Evolutionary conservation across 1,139 yeast species (phyloP).

Genomic region (Saccharomyces uvarum): DNA sequence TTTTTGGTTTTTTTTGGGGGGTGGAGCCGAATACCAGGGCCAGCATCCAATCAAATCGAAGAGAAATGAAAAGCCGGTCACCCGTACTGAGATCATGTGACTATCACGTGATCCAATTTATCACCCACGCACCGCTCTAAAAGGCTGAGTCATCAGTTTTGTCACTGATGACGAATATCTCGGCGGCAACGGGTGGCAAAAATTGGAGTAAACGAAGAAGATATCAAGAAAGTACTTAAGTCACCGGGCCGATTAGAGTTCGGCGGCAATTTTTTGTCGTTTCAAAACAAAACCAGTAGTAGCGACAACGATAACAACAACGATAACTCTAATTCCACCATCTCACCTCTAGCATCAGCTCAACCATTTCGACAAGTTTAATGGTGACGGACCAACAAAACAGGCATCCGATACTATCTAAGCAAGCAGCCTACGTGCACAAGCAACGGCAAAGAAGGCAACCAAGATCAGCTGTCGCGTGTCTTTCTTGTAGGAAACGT

Average conservation of each 20-base stretch:
- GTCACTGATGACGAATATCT: not conserved
- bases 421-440: not conserved
- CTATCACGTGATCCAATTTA: not conserved
- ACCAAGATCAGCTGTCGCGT: conserved; percentile 31
- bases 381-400: not conserved
- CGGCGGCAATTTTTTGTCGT: not conserved
- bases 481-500: conserved; percentile 65
- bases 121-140: not conserved
- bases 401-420: not conserved
- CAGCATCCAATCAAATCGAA: not conserved
- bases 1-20: not conserved
- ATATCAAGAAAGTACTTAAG: not conserved
- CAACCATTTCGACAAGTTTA: not conserved
- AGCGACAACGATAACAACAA: not conserved
- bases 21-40: not conserved
- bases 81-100: not conserved
- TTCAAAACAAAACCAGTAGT: not conserved
- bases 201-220: not conserved
- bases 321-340: not conserved
- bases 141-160: not conserved
- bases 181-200: not conserved
- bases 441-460: not conserved
- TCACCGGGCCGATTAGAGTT: not conserved
- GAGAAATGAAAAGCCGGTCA: not conserved
- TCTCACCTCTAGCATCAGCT: not conserved